These are phyloP conservation scores for Alloascoidea africana DNA, from an alignment of 805 yeast species.

Conservation along the genomic window DNA sequence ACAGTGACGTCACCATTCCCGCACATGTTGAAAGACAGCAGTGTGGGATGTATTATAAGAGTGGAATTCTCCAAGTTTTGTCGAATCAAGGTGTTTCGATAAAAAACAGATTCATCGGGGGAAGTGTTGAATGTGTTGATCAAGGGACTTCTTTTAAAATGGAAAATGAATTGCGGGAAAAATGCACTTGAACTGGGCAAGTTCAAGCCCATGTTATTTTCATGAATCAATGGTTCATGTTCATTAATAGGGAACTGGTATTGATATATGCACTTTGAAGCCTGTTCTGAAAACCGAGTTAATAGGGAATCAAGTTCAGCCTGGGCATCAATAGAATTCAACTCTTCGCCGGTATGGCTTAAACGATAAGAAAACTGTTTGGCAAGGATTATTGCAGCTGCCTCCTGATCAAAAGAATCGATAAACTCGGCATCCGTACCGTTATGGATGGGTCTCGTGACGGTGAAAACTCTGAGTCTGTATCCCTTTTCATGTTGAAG, in stretches of 20 bases:
- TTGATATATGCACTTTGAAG: constrained; percentile 9
- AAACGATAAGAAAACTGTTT: constrained; percentile 19
- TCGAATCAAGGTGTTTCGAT: constrained; percentile 20
- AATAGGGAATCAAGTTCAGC: constrained; percentile 17
- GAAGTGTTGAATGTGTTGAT: constrained; percentile 24
- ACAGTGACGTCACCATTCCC: constrained; percentile 31
- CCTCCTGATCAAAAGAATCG: constrained; percentile 19
- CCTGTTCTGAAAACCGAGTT: constrained; percentile 15
- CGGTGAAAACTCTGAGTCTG: constrained; percentile 19
- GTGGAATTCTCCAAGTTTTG: constrained; percentile 11
- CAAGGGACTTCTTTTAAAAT: constrained; percentile 22
- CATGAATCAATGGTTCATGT: not conserved
- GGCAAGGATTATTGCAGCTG: constrained; percentile 18
- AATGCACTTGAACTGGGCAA: constrained; percentile 6
- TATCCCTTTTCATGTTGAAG: not conserved
- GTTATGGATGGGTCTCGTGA: constrained; percentile 15
- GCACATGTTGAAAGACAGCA: constrained; percentile 10
- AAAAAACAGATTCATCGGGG: constrained; percentile 30
- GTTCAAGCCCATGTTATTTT: constrained; percentile 2
- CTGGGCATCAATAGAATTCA: constrained; percentile 13
- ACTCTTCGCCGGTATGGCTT: constrained; percentile 18
- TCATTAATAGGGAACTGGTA: constrained; percentile 2
- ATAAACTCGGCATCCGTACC: constrained; percentile 9
- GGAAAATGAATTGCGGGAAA: constrained; percentile 20
- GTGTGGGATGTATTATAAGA: constrained; percentile 18